Evolutionary conservation across 805 yeast species (phyloP).

Genomic region (Saccharomyces eubayanus): DNA sequence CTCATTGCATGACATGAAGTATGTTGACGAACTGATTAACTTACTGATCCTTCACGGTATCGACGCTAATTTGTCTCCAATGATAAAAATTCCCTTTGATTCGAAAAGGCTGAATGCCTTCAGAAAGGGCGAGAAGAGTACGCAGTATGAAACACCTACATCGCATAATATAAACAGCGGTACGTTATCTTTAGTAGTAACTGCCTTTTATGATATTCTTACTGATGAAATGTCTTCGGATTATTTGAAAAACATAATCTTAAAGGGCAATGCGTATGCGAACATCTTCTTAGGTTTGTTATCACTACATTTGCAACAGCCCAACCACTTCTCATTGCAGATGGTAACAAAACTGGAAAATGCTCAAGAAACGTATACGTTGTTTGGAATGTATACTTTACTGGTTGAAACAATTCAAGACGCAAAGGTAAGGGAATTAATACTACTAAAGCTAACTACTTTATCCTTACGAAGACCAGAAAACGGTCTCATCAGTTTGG

Average conservation of each 20-base stretch:
- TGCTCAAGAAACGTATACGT: constrained; percentile 56
- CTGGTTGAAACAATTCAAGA: constrained; percentile 45
- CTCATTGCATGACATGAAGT: constrained; percentile 78
- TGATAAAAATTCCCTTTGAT: constrained; percentile 57
- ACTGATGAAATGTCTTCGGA: constrained; percentile 8
- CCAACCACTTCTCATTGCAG: neutral
- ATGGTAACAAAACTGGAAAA: constrained; percentile 31
- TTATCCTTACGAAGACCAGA: constrained; percentile 48
- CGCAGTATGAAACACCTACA: constrained; percentile 14
- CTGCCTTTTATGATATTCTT: constrained; percentile 20
- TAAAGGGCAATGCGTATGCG: constrained; percentile 60
- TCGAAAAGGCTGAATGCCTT: constrained; percentile 49
- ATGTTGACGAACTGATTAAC: constrained; percentile 56
- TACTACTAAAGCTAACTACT: constrained; percentile 43
- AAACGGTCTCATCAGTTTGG: constrained; percentile 64
- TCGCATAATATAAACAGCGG: constrained; percentile 7
- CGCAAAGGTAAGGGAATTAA: constrained; percentile 37
- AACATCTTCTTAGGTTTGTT: constrained; percentile 48
- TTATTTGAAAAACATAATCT: constrained; percentile 33
- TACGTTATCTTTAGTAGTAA: constrained; percentile 12
- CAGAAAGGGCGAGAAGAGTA: constrained; percentile 23
- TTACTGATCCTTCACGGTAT: constrained; percentile 63
- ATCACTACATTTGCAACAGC: constrained; percentile 24
- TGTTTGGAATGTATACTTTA: constrained; percentile 53
- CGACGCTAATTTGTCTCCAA: constrained; percentile 49